phyloP scores from a whole-genome alignment of 345 rosid genomes.

The Murraya koenigii region DNA sequence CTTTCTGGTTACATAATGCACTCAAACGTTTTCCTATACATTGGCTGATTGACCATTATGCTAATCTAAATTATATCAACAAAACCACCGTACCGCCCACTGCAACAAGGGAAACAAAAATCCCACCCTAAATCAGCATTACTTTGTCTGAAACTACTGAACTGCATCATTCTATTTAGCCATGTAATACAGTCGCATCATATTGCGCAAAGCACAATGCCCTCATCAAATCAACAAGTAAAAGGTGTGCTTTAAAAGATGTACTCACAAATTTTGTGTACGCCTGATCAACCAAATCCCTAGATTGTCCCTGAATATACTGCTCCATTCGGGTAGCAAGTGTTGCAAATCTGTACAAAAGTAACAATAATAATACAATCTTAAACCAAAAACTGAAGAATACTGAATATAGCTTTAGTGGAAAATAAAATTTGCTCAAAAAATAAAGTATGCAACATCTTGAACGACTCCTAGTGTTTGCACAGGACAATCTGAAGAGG shows the following conservation, averaged over 20 bases:
- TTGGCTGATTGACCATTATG: background rate
- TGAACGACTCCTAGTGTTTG: background rate
- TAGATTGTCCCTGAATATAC: constrained; percentile 94
- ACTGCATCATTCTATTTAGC: background rate
- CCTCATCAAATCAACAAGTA: background rate
- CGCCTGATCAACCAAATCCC: constrained; percentile 98
- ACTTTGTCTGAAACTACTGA: constrained; percentile 3
- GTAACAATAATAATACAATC: background rate
- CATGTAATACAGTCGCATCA: background rate
- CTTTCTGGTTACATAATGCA: background rate
- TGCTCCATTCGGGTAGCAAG: constrained; percentile 99
- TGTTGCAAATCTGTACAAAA: constrained; percentile 74
- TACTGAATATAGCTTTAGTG: background rate
- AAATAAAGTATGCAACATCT: background rate
- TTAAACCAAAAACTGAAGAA: constrained; percentile 3
- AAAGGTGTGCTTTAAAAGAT: constrained; percentile 5
- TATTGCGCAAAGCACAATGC: background rate
- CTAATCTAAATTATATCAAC: background rate
- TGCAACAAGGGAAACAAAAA: background rate
- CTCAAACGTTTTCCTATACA: background rate
- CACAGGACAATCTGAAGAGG: background rate
- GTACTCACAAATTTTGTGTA: constrained; percentile 88
- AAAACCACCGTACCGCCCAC: background rate
- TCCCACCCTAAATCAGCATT: background rate
- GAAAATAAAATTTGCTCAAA: background rate